Evolutionary conservation across 2,329 filamentous ascomycete species (phyloP), one percentile per base, ranked within the genome.

Genomic region (Trichoderma semiorbis): DNA sequence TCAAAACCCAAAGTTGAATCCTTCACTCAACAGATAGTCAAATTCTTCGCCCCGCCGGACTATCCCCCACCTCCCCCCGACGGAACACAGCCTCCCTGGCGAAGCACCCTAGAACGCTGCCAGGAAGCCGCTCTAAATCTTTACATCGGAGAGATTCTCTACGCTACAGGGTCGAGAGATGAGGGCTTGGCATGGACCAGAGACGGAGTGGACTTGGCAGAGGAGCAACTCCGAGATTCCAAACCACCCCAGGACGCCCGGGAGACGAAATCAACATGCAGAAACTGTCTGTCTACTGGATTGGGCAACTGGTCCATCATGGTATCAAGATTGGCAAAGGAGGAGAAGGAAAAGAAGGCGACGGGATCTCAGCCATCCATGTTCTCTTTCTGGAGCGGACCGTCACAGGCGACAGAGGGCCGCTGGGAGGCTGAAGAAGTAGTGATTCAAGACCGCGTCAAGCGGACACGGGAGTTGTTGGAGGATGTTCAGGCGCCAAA

Each of bases 61-160:
- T 97, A 94, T 78, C 94, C 95, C 0, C 80, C 89, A 0, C 87
- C 92, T 0, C 92, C 91, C 0, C 84, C 88, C 0, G 90, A 93
- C 63, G 95, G 95, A 69, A 88, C 92, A 61, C 82, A 88, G 3
- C 86, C 91, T 0, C 89, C 95, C 0, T 82, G 86, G 71, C 91
- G 93, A 61, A 88, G 88, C 70, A 78, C 89, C 11, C 84, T 86
- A 32, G 89, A 93, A 74, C 87, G 88, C 47, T 98, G 95, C 80
- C 92, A 96, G 75, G 95, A 98, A 81, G 94, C 94, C 3, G 93
- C 90, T 0, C 83, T 98, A 16, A 94, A 94, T 85, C 87, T 94
- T 28, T 96, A 97, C 81, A 95, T 98, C 74, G 95, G 95, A 72
- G 95, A 98, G 83, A 97, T 98, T 66, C 87, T 98, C 36, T 98